Percentiles rank a stretch among this genome's conserved stretches.
Conservation (phyloP, 1,284 basidiomycete species). For the Fomes fomentarius region DNA sequence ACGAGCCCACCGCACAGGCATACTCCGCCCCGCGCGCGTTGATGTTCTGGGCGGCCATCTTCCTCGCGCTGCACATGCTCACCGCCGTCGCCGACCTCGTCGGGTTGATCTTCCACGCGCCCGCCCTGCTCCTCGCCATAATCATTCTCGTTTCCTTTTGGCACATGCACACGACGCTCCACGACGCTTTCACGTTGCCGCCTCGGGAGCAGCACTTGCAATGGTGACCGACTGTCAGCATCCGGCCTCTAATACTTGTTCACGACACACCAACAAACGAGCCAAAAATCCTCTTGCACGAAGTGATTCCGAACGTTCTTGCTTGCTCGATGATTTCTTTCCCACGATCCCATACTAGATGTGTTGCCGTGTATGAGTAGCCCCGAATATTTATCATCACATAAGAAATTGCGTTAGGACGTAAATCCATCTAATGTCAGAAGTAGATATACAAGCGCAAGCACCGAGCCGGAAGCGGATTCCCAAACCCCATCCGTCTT, state of each 20-base stretch:
- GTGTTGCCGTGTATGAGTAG: not conserved
- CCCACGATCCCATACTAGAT: too few relatives aligned
- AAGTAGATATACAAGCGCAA: conserved; percentile 4
- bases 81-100: conserved; percentile 16
- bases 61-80: conserved; percentile 22
- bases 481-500: not conserved
- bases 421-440: not conserved
- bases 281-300: too few relatives aligned
- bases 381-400: not conserved
- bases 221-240: too few relatives aligned
- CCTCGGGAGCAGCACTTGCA: not conserved
- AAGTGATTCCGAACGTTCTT: too few relatives aligned
- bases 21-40: conserved; percentile 27
- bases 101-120: conserved; percentile 7
- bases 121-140: conserved; percentile 8
- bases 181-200: not conserved
- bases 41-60: conserved; percentile 24
- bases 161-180: conserved; percentile 4
- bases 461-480: not conserved
- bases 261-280: too few relatives aligned
- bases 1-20: conserved; percentile 19
- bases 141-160: conserved; percentile 9
- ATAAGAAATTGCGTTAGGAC: too few relatives aligned
- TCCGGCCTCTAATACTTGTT: too few relatives aligned
- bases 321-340: too few relatives aligned